Conservation (phyloP, 768 basidiomycete species). For the Amanita thiersii region DNA sequence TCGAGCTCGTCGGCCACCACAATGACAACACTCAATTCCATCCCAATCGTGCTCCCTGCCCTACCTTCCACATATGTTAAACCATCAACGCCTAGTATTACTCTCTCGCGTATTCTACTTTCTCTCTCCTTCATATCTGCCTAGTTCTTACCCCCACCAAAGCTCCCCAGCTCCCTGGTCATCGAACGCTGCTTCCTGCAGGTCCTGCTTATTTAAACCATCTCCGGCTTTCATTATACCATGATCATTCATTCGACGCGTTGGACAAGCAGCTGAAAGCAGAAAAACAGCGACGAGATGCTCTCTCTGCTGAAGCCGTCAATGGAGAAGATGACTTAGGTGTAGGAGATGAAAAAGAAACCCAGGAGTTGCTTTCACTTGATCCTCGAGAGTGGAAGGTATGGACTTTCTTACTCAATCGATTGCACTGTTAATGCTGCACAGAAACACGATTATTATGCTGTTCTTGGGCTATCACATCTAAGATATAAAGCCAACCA, state of each 20-base stretch:
- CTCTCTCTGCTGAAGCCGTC: slow-evolving; percentile 33
- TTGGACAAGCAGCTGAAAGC: slow-evolving; percentile 58
- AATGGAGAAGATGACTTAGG: slow-evolving; percentile 79
- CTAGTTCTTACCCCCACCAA: too few species aligned
- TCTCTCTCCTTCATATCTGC: background rate
- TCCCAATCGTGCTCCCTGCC: slow-evolving; percentile 21
- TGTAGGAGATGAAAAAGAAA: slow-evolving; percentile 86
- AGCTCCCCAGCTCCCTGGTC: slow-evolving; percentile 30
- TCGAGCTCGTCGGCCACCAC: background rate
- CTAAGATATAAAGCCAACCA: slow-evolving; percentile 80
- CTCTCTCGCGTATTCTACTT: slow-evolving; percentile 7
- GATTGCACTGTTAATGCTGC: background rate
- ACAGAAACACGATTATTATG: slow-evolving; percentile 98
- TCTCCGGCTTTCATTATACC: slow-evolving; percentile 64
- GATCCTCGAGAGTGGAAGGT: slow-evolving; percentile 99
- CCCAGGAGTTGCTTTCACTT: slow-evolving; percentile 53
- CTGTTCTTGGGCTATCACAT: slow-evolving; percentile 89
- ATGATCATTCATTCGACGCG: slow-evolving; percentile 75
- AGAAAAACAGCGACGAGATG: slow-evolving; percentile 36
- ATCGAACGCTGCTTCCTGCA: slow-evolving; percentile 62
- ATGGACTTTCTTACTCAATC: slow-evolving; percentile 2
- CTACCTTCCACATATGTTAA: slow-evolving; percentile 38
- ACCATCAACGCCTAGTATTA: slow-evolving; percentile 24
- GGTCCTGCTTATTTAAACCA: slow-evolving; percentile 85
- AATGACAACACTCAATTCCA: slow-evolving; percentile 20